Base-by-base conservation (phyloP, 306 rosid species). In the Glycine latifolia region DNA sequence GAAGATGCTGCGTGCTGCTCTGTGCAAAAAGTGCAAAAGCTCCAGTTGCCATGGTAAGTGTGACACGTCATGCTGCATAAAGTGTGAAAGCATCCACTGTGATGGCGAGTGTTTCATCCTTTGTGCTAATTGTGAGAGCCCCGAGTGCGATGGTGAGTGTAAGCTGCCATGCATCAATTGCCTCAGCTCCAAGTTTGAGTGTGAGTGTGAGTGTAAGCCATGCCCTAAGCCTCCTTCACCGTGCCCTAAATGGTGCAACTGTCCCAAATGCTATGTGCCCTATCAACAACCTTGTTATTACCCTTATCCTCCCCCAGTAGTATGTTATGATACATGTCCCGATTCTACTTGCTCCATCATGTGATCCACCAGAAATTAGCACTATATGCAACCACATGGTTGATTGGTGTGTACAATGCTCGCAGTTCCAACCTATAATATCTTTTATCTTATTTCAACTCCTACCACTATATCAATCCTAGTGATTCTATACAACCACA, bases 261-360 rank as follows among this genome's bases (percentile, higher is more conserved):
- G 85, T 67, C 3, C 10, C 5, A 76, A 7, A 71, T 69, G 79
- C 41, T 66, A 44, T 71, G 62, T 10, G 6, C 75, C 78, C 16
- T 83, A 63, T 48, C 76, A 60, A 46, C 76, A 60, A 54, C 33
- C 37, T 37, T 75, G 15, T 48, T 17, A 12, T 63, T 35, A 49
- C 35, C 84, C 78, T 73, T 77, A 4, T 33, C 73, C 82, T 6
- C 43, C 5, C 74, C 26, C 1, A 3, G 67, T 79, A n/a, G 61
- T 26, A 7, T 65, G 2, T 75, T 86, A 75, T 46, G 89, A 86
- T 26, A 14, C 81, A 3, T 13, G 1, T 26, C 67, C 37, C 8
- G 54, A 77, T 71, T 48, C 75, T 33, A 0, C 1, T 68, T 86
- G 86, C 62, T 61, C 86, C 46, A 69, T 82, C 76, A 79, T 79